phyloP scores from a whole-genome alignment of 345 rosid species.

The Eucalyptus regnans region DNA sequence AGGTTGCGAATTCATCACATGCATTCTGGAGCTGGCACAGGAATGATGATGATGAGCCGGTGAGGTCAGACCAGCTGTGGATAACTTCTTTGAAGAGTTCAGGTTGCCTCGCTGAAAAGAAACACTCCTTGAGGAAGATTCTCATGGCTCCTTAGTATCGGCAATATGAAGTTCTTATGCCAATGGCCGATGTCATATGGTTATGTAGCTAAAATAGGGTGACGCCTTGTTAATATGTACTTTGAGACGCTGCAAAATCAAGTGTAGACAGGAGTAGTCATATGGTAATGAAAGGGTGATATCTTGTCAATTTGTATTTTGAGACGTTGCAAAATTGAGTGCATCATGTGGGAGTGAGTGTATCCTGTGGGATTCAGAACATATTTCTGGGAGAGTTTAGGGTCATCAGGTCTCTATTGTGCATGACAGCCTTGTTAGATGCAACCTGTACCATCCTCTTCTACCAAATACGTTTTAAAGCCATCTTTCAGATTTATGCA shows the following conservation, averaged over 20 bases:
- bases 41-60: slow-evolving; percentile 92
- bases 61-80: slow-evolving; percentile 76
- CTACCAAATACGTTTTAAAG: not conserved
- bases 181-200: not conserved
- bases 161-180: not conserved
- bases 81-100: slow-evolving; percentile 54
- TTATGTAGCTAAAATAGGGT: not conserved
- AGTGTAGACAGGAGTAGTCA: not conserved
- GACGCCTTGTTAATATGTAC: not conserved
- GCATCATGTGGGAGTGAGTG: not conserved
- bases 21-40: slow-evolving; percentile 95
- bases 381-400: not conserved
- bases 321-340: not conserved
- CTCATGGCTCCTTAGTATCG: slow-evolving; percentile 33
- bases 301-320: not conserved
- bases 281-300: not conserved
- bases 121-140: slow-evolving; percentile 26
- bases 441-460: not conserved
- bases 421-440: not conserved
- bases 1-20: slow-evolving; percentile 64
- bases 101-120: slow-evolving; percentile 37
- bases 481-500: not conserved
- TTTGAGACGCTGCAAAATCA: not conserved
- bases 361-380: not conserved
- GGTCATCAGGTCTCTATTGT: not conserved